A percentile compares a stretch with the other conserved stretches of the same genome.
Conservation (phyloP, 2,329 filamentous ascomycete species). For the Phaeomoniella chlamydospora region DNA sequence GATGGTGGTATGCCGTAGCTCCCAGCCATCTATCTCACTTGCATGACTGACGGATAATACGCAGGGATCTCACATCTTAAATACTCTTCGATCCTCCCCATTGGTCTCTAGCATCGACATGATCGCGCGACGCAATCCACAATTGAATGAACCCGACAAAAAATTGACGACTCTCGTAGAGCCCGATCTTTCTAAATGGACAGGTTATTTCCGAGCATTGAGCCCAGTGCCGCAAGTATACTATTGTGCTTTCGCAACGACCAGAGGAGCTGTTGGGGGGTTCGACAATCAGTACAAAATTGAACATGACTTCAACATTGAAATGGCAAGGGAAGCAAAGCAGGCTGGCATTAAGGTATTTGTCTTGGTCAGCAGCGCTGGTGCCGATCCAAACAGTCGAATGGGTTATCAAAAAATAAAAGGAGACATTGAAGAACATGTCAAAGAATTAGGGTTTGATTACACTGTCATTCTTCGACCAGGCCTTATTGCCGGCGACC, state of each 20-base stretch:
- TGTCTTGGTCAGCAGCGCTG: slow-evolving; percentile 55
- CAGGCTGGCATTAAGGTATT: slow-evolving; percentile 58
- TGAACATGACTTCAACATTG: slow-evolving; percentile 74
- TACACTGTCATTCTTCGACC: slow-evolving; percentile 61
- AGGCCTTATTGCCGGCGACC: slow-evolving; percentile 58
- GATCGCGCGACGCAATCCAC: slow-evolving; percentile 28
- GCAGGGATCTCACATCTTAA: slow-evolving; percentile 62
- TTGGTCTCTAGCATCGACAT: slow-evolving; percentile 25
- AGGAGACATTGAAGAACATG: slow-evolving; percentile 66
- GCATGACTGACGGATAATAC: slow-evolving; percentile 1
- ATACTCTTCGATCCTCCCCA: slow-evolving; percentile 26
- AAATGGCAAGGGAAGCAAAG: slow-evolving; percentile 61
- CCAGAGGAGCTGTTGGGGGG: slow-evolving; percentile 57
- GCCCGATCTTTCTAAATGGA: slow-evolving; percentile 56
- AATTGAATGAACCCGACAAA: slow-evolving; percentile 31
- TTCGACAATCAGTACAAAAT: slow-evolving; percentile 73
- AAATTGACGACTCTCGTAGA: slow-evolving; percentile 41
- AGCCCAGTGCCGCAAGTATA: slow-evolving; percentile 46
- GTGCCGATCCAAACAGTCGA: slow-evolving; percentile 35
- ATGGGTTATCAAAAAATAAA: slow-evolving; percentile 60
- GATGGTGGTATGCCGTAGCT: slow-evolving; percentile 26
- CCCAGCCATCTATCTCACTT: background rate
- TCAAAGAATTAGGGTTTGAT: slow-evolving; percentile 60
- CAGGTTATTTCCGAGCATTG: slow-evolving; percentile 40
- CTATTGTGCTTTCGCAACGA: slow-evolving; percentile 71